Conservation (phyloP, 2,329 filamentous ascomycete species). For the Xylaria digitata region DNA sequence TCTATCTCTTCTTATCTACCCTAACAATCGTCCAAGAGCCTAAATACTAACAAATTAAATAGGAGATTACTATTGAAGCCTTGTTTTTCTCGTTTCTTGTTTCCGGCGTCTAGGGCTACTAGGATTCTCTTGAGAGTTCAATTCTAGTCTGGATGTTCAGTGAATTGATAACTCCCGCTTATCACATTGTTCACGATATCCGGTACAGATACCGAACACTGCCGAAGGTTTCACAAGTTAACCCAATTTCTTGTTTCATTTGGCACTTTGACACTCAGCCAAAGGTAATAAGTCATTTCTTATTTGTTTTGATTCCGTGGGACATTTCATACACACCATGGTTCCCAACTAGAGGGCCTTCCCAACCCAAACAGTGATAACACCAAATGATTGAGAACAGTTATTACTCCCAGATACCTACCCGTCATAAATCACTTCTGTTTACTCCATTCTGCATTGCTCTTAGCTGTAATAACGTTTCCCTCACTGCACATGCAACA, state of each 20-base stretch:
- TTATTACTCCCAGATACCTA: not conserved
- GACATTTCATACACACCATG: not conserved
- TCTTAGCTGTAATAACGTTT: constrained; percentile 2
- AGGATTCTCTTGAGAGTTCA: not conserved
- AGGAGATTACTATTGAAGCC: not conserved
- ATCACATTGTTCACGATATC: not conserved
- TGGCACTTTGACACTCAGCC: not conserved
- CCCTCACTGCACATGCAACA: not conserved
- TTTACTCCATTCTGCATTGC: not conserved
- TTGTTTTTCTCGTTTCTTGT: not conserved
- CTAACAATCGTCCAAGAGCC: not conserved
- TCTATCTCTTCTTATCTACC: not conserved
- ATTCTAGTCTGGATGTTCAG: not conserved
- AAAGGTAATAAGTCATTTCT: constrained; percentile 9
- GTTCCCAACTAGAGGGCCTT: not conserved
- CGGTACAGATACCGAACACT: not conserved
- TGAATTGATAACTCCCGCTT: not conserved
- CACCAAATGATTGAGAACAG: not conserved
- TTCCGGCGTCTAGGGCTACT: not conserved
- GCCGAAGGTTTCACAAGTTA: not conserved
- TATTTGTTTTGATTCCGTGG: not conserved
- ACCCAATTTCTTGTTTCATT: not conserved
- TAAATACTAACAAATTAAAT: not conserved
- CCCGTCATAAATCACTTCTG: not conserved
- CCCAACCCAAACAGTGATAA: not conserved